A percentile compares a stretch with the other conserved stretches of the same genome.
Evolutionary conservation across 129 eudicot genomes (phyloP).

Genomic region (Lactuca saligna): DNA sequence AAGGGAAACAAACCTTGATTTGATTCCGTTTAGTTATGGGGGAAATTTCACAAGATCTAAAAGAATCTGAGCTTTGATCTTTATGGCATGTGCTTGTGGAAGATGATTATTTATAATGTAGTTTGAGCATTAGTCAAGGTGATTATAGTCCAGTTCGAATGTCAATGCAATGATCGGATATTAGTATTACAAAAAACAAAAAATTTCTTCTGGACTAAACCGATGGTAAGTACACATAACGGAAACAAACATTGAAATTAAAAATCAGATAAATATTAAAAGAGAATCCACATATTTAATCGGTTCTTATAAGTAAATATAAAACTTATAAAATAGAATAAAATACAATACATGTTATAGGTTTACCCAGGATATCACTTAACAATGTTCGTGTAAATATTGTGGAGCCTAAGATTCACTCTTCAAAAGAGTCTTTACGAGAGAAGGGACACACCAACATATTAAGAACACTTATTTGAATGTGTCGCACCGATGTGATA

Average conservation of each 20-base stretch:
- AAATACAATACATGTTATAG: too few relatives aligned
- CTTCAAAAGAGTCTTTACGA: too few relatives aligned
- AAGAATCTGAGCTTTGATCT: slow-evolving; percentile 14
- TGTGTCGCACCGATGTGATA: too few relatives aligned
- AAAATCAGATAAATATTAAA: neutral
- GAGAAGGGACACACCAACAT: too few relatives aligned
- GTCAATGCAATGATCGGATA: neutral
- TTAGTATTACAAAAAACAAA: neutral
- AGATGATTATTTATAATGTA: neutral
- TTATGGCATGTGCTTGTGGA: slow-evolving; percentile 9
- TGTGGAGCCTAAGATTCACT: too few relatives aligned
- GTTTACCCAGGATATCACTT: too few relatives aligned
- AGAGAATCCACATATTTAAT: neutral
- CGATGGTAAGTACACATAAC: neutral
- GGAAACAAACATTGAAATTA: neutral
- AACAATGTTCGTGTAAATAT: too few relatives aligned
- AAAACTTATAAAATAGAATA: too few relatives aligned
- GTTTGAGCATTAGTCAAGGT: neutral
- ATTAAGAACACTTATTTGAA: too few relatives aligned
- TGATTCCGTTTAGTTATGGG: slow-evolving; percentile 20
- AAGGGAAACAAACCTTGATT: slow-evolving; percentile 16
- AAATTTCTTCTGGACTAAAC: neutral
- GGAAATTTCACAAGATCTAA: neutral
- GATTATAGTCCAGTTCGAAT: neutral
- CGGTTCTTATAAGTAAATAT: too few relatives aligned